Conservation (phyloP, 306 rosid species). For the Corylus heterophylla region DNA sequence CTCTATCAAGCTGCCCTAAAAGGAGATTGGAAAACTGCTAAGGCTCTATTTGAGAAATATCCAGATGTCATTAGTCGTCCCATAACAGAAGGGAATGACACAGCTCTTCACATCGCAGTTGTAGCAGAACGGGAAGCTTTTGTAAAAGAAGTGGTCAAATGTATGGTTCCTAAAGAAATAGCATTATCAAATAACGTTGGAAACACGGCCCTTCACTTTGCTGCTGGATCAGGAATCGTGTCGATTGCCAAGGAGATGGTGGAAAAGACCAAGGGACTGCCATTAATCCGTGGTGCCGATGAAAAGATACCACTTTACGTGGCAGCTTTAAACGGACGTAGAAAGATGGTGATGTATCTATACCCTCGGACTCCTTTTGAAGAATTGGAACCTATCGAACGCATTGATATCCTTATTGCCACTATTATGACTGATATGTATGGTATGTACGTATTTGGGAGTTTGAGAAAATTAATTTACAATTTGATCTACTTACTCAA, state of each 20-base stretch:
- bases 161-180: background rate
- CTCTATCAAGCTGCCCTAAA: no score
- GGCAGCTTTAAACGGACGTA: conserved; percentile 11
- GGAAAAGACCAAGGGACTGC: background rate
- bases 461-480: no score
- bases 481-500: no score
- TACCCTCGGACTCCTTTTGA: background rate
- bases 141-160: conserved; percentile 13
- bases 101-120: conserved; percentile 27
- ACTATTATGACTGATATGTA: background rate
- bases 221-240: conserved; percentile 17
- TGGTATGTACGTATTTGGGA: background rate
- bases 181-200: background rate
- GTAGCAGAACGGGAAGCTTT: conserved; percentile 5
- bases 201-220: conserved; percentile 19
- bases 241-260: conserved; percentile 16
- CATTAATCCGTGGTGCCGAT: background rate
- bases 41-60: background rate
- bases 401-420: background rate
- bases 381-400: background rate
- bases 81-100: background rate
- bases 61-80: background rate
- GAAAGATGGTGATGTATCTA: conserved; percentile 9
- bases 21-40: no score
- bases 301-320: conserved; percentile 6